These are phyloP conservation scores for Salvia miltiorrhiza DNA, from an alignment of 257 asterid genomes.

Conservation along the genomic window DNA sequence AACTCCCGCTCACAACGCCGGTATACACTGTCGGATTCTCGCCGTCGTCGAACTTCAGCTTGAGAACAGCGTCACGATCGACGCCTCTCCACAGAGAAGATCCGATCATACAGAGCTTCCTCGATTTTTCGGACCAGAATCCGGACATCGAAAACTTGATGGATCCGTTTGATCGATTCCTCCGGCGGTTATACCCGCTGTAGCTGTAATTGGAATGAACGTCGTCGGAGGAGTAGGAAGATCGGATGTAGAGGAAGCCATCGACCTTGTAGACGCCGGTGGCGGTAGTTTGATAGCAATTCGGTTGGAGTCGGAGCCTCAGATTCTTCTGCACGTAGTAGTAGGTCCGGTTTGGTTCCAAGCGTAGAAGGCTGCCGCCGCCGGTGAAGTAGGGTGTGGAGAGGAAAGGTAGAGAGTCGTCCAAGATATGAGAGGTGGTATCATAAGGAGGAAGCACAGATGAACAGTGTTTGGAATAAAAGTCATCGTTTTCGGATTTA, in stretches of 20 bases:
- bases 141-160: conserved; percentile 44
- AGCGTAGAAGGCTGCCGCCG: conserved; percentile 6
- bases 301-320: conserved; percentile 16
- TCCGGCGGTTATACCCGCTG: conserved; percentile 23
- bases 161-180: background rate
- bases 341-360: background rate
- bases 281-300: conserved; percentile 27
- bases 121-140: conserved; percentile 53
- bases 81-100: conserved; percentile 26
- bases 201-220: background rate
- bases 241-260: conserved; percentile 32
- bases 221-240: background rate
- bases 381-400: conserved; percentile 19
- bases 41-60: conserved; percentile 29
- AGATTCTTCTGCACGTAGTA: conserved; percentile 5
- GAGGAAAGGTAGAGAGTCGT: background rate
- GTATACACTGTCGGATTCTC: conserved; percentile 33
- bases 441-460: conserved; percentile 36
- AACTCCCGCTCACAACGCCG: conserved; percentile 41
- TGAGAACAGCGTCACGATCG: conserved; percentile 44
- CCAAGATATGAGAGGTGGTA: background rate
- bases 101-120: conserved; percentile 72
- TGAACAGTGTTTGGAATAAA: conserved; percentile 49
- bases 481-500: background rate
- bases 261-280: conserved; percentile 36